Conservation (phyloP, 2,329 filamentous ascomycete genomes). For the Periconia digitata region DNA sequence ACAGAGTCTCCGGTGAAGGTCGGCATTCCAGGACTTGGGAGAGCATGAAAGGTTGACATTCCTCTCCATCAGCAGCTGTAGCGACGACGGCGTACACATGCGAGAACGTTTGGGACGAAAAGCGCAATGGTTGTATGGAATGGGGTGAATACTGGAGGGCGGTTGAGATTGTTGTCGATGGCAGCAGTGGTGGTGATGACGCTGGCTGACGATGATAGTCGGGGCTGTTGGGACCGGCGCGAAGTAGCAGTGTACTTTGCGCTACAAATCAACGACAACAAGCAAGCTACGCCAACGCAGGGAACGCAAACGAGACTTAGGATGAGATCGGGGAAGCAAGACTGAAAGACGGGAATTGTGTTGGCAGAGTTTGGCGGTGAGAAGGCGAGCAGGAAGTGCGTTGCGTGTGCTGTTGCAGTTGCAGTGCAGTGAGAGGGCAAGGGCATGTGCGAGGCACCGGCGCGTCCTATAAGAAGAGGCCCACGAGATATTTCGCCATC, state of each 20-base stretch:
- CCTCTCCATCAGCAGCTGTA: slow-evolving; percentile 40
- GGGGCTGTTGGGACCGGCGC: too few relatives aligned
- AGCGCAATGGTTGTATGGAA: background rate
- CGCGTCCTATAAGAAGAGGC: background rate
- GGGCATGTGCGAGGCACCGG: background rate
- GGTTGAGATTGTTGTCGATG: too few relatives aligned
- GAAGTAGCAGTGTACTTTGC: too few relatives aligned
- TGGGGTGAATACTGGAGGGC: too few relatives aligned
- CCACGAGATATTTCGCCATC: background rate
- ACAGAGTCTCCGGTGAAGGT: slow-evolving; percentile 40
- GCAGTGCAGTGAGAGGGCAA: background rate
- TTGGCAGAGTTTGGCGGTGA: background rate
- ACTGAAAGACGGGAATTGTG: background rate
- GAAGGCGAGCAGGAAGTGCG: too few relatives aligned
- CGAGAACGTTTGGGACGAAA: slow-evolving; percentile 1
- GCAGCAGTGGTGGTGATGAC: too few relatives aligned
- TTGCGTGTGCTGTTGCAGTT: too few relatives aligned
- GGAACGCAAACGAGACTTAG: too few relatives aligned
- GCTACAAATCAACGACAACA: too few relatives aligned
- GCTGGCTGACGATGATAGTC: too few relatives aligned
- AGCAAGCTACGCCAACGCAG: too few relatives aligned
- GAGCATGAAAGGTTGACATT: slow-evolving; percentile 37
- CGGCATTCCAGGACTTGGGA: slow-evolving; percentile 39
- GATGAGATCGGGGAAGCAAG: background rate
- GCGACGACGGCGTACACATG: slow-evolving; percentile 12